Conservation (phyloP, 495 filamentous ascomycete genomes). For the Aspergillus sclerotioniger region DNA sequence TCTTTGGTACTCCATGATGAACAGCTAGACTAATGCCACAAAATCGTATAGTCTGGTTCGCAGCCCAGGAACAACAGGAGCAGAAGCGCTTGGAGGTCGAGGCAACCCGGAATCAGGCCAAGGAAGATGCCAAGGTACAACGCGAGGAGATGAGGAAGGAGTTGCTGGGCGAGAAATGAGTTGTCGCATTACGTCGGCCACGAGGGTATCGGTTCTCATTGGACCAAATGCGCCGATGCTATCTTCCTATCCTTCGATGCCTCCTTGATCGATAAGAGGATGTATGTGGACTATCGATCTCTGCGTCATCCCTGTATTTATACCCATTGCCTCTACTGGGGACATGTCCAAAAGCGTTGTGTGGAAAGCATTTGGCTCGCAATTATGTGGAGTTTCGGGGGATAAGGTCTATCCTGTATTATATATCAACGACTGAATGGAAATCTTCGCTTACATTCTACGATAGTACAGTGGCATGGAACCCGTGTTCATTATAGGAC, state of each 20-base stretch:
- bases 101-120: slow-evolving; percentile 51
- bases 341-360: slow-evolving; percentile 5
- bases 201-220: background rate
- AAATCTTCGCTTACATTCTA: background rate
- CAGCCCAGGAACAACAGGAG: slow-evolving; percentile 64
- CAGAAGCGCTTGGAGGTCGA: slow-evolving; percentile 34
- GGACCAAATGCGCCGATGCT: background rate
- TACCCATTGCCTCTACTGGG: slow-evolving; percentile 2
- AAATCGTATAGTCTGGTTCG: slow-evolving; percentile 64
- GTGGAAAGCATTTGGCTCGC: background rate
- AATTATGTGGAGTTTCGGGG: slow-evolving; percentile 1
- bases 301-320: slow-evolving; percentile 6
- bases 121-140: slow-evolving; percentile 51
- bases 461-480: background rate
- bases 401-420: background rate
- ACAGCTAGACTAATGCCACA: slow-evolving; percentile 15
- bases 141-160: slow-evolving; percentile 58
- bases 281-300: background rate
- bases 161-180: slow-evolving; percentile 39
- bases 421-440: background rate
- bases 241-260: background rate
- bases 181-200: background rate
- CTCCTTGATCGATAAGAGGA: background rate
- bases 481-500: no score
- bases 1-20: background rate